Evolutionary conservation across 192 early-diverging fungal genomes (phyloP).

Genomic region (Oehlia diaphana): DNA sequence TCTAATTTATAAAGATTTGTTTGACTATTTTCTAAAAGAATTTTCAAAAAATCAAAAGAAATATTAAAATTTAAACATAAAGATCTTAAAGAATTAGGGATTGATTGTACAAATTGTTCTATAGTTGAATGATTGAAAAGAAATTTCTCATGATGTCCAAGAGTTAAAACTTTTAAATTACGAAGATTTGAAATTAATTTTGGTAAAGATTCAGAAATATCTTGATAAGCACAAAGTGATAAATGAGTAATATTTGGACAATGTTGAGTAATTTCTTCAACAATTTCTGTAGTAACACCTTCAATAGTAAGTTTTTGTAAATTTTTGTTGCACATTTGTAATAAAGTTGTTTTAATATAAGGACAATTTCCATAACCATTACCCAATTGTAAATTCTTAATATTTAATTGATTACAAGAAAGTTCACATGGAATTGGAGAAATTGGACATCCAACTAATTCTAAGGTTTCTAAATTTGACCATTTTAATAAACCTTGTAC

Average conservation of each 20-base stretch:
- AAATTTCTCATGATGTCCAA: constrained; percentile 9
- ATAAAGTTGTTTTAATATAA: not conserved
- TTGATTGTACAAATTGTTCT: constrained; percentile 5
- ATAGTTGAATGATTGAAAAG: not conserved
- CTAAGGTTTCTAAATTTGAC: not conserved
- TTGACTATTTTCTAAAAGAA: not conserved
- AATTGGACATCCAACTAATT: constrained; percentile 7
- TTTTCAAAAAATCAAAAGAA: not conserved
- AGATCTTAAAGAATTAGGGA: not conserved
- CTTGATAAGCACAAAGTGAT: constrained; percentile 11
- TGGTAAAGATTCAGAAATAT: not conserved
- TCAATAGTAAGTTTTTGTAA: constrained; percentile 1
- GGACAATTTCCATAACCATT: constrained; percentile 2
- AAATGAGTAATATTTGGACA: constrained; percentile 14
- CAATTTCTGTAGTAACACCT: constrained; percentile 3
- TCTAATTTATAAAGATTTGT: not conserved
- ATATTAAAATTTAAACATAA: constrained; percentile 15
- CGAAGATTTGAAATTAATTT: not conserved
- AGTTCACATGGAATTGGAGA: not conserved
- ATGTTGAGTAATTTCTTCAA: not conserved
- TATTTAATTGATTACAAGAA: not conserved
- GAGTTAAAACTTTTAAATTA: not conserved
- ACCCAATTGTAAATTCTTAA: not conserved
- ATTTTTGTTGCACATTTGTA: not conserved
- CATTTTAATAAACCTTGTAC: constrained; percentile 2